Evolutionary conservation across 805 yeast genomes (phyloP), one percentile per base, ranked within the genome.

Genomic region (Pichia thaimueangensis): DNA sequence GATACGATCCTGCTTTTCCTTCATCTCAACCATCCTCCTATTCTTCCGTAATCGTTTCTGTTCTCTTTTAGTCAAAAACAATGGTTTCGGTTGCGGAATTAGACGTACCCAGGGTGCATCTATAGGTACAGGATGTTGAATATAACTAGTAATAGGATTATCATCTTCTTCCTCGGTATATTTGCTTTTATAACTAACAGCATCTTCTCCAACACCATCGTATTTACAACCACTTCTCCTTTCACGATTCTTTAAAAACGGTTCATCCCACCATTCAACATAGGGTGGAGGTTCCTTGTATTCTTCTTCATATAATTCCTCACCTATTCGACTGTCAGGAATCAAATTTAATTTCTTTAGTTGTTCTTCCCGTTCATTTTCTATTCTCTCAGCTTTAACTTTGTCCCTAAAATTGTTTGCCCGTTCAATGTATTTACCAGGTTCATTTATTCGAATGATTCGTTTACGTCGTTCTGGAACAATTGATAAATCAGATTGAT

Each of bases 211-310:
- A 12, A 54, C 49, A 2, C 49, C 39, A 1, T 39, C 47, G 11
- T 32, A 32, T 17, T 20, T 32, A 20, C 24, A 6, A 6, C 35
- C 35, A n/a, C n/a, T n/a, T 19, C 27, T 2, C 9, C 22, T 11
- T n/a, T 63, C 64, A 5, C 59, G 54, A n/a, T 30, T 36, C 15
- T 58, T 58, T 2, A 83, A 50, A 37, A 76, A 74, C 2, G 76
- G 76, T 41, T 62, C 58, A 62, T 91, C 96, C 97, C 97, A 91
- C 96, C 96, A 87, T 59, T 88, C 96, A 2, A 80, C 61, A 2
- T 44, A 47, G 0, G 95, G 95, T 1, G 89, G 88, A 40, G 64
- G 59, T 53, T 71, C 83, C 8, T 64, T 57, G 17, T 16, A 23
- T 22, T 31, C 28, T 10, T 31, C 30, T 16, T 76, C 73, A 36